phyloP scores from a whole-genome alignment of 495 filamentous ascomycete genomes.

The Aspergillus taichungensis region DNA sequence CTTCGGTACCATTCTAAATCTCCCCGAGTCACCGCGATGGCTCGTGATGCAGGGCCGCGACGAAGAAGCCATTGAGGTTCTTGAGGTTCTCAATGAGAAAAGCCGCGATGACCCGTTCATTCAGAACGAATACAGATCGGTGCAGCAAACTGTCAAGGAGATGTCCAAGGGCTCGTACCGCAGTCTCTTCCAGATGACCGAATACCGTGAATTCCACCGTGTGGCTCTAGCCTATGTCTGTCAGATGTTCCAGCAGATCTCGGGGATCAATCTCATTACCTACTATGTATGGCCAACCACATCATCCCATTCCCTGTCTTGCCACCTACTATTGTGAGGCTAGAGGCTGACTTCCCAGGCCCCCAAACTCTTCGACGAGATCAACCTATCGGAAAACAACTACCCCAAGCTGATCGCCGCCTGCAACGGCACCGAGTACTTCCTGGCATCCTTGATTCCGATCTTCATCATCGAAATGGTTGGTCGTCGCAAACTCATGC shows the following conservation, averaged over 20 bases:
- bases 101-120: conserved; percentile 18
- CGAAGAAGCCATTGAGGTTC: conserved; percentile 28
- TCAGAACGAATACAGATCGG: conserved; percentile 18
- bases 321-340: conserved; percentile 9
- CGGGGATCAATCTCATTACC: conserved; percentile 22
- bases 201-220: not conserved
- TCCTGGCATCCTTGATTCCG: conserved; percentile 19
- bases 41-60: conserved; percentile 30
- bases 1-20: conserved; percentile 21
- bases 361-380: no score
- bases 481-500: conserved; percentile 14
- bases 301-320: conserved; percentile 15
- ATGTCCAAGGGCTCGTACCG: not conserved
- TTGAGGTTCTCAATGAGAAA: conserved; percentile 20
- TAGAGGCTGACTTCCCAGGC: not conserved
- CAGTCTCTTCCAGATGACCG: not conserved
- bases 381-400: no score
- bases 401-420: conserved; percentile 9
- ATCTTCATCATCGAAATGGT: conserved; percentile 20
- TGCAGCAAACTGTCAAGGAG: not conserved
- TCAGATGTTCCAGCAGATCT: conserved; percentile 28
- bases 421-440: conserved; percentile 20
- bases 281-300: conserved; percentile 14
- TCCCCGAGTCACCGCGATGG: conserved; percentile 39
- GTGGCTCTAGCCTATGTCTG: conserved; percentile 17